Base-by-base conservation (phyloP, 345 rosid genomes). In the Reutealis trisperma region DNA sequence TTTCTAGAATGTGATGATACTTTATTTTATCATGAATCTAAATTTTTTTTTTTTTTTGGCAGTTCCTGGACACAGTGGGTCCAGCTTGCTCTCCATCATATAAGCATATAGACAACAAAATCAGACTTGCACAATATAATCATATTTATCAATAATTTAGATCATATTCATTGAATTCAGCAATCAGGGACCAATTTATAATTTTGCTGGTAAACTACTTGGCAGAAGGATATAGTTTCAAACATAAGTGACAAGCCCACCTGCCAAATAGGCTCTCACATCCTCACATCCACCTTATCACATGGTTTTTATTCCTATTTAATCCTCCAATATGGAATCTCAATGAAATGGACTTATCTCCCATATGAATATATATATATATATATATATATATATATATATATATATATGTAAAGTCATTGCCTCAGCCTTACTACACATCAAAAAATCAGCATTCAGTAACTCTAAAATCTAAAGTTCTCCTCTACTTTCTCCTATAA, bases 251-350 rank as follows among this genome's bases (percentile, higher is more conserved):
- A 41, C 14, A 41, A 3, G 49, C 49, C 69, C 49, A 65, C 69
- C 51, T 37, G 10, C 13, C 6, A 2, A 2, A 60, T 9, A 25
- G 15, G 32, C 49, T 65, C 25, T 32, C 34, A 27, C n/a, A 22
- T 44, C 42, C 25, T 32, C 34, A 27, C n/a, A 22, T 44, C 42
- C 5, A 21, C 42, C 24, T 27, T 15, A 32, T 70, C 73, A 70
- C 73, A 52, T 67, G 73, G 73, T 21, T 8, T 34, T 70, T 44
- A 25, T 70, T 70, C 25, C 73, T 8, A 27, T 25, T 9, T 41
- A 16, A 10, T 51, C 15, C 0, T 65, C 42, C 9, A 42, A 6
- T 32, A 22, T 65, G 51, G 24, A 25, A 34, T 6, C 68, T 64
- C 24, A 22, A 15, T 34, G 12, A 63, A 1, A 62, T 25, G 44